Percentiles rank a stretch among this genome's conserved stretches.
Evolutionary conservation across 768 basidiomycete species (phyloP).

Genomic region (Kwoniella pini): DNA sequence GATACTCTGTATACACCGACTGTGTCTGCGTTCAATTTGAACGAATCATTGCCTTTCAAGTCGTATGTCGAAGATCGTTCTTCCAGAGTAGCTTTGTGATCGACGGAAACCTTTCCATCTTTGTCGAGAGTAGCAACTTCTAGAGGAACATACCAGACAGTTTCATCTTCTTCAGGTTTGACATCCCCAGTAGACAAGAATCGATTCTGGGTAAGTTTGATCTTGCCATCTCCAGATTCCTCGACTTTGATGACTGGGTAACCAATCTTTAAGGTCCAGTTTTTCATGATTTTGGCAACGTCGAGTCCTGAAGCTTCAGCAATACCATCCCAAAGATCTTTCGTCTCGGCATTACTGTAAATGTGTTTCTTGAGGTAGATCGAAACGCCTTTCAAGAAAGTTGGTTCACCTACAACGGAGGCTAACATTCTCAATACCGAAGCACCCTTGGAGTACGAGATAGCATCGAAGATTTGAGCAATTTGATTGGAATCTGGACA

Average conservation of each 20-base stretch:
- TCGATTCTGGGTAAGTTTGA: constrained; percentile 82
- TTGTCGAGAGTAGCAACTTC: constrained; percentile 63
- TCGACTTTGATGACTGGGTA: constrained; percentile 88
- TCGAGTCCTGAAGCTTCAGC: constrained; percentile 70
- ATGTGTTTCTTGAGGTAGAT: constrained; percentile 86
- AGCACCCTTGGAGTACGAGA: constrained; percentile 72
- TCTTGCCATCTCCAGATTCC: constrained; percentile 66
- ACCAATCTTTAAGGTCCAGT: constrained; percentile 86
- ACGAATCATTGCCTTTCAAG: constrained; percentile 67
- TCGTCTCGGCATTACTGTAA: constrained; percentile 80
- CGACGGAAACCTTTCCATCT: constrained; percentile 64
- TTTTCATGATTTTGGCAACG: constrained; percentile 78
- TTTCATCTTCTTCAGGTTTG: constrained; percentile 79
- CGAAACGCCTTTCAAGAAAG: constrained; percentile 83
- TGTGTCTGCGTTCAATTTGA: constrained; percentile 88
- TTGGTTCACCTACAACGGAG: constrained; percentile 82
- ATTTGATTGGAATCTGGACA: constrained; percentile 84
- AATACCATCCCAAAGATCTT: constrained; percentile 86
- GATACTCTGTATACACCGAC: constrained; percentile 83
- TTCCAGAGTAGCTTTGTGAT: constrained; percentile 67
- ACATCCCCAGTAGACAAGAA: constrained; percentile 84
- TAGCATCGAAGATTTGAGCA: constrained; percentile 83
- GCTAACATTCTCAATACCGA: constrained; percentile 91
- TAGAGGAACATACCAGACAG: constrained; percentile 81
- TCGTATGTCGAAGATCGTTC: constrained; percentile 68